Percentiles rank a stretch among this genome's conserved stretches.
phyloP scores from a whole-genome alignment of 1,284 basidiomycete genomes.

The Flammula alnicola region DNA sequence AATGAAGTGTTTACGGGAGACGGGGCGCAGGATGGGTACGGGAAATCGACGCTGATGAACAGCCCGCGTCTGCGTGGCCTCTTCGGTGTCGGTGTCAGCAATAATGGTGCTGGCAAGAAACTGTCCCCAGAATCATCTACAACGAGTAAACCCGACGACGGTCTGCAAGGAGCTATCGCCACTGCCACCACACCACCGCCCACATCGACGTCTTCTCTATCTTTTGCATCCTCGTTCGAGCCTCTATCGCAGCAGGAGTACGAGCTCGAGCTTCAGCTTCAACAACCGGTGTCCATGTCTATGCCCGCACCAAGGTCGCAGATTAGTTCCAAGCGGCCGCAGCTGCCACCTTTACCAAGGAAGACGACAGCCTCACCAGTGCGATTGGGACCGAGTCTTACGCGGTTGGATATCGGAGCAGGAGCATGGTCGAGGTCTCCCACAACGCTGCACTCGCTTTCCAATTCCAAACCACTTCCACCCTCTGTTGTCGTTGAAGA shows the following conservation, averaged over 20 bases:
- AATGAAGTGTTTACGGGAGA: conserved; percentile 18
- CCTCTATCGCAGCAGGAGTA: conserved; percentile 24
- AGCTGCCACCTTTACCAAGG: conserved; percentile 23
- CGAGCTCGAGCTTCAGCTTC: conserved; percentile 17
- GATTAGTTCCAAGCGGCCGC: conserved; percentile 13
- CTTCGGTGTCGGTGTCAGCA: conserved; percentile 18
- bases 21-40: conserved; percentile 13
- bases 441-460: conserved; percentile 12
- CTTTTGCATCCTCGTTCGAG: conserved; percentile 22
- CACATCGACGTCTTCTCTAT: conserved; percentile 17
- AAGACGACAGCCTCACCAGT: conserved; percentile 27
- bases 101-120: conserved; percentile 12
- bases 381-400: conserved; percentile 28
- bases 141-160: conserved; percentile 20
- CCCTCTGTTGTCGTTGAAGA: conserved; percentile 26
- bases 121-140: conserved; percentile 16
- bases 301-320: conserved; percentile 9
- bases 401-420: conserved; percentile 32
- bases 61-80: conserved; percentile 26
- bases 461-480: conserved; percentile 25
- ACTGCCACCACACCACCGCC: conserved; percentile 15
- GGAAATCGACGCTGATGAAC: conserved; percentile 17
- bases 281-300: conserved; percentile 3
- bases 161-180: conserved; percentile 8
- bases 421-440: conserved; percentile 16